Evolutionary conservation across 345 rosid species (phyloP).

Genomic region (Citrus sinensis): DNA sequence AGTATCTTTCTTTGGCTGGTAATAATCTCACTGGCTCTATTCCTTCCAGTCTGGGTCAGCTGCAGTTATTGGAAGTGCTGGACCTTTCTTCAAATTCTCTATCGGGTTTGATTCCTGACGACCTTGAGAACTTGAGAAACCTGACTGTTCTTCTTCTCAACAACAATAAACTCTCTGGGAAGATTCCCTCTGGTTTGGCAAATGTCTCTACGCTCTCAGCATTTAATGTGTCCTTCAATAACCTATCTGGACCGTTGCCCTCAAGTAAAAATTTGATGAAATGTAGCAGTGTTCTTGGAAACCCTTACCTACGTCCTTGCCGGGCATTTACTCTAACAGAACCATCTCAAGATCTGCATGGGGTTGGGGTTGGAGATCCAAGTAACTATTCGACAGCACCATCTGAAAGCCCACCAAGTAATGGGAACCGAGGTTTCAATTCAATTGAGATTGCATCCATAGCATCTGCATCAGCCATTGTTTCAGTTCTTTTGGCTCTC

Average conservation of each 20-base stretch:
- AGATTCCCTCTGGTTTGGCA: slow-evolving; percentile 53
- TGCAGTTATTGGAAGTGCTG: slow-evolving; percentile 40
- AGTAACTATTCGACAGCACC: slow-evolving; percentile 24
- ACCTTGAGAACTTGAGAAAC: slow-evolving; percentile 40
- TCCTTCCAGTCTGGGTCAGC: slow-evolving; percentile 43
- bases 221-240: slow-evolving; percentile 57
- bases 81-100: slow-evolving; percentile 61
- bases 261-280: slow-evolving; percentile 32
- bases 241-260: slow-evolving; percentile 62
- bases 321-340: slow-evolving; percentile 24
- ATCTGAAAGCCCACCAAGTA: slow-evolving; percentile 1
- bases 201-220: slow-evolving; percentile 39
- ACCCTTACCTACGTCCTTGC: slow-evolving; percentile 53
- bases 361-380: not conserved
- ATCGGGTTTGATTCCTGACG: slow-evolving; percentile 49
- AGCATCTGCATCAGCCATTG: slow-evolving; percentile 53
- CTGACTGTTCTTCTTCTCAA: slow-evolving; percentile 54
- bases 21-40: slow-evolving; percentile 51
- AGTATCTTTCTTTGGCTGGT: slow-evolving; percentile 51
- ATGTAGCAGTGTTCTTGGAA: slow-evolving; percentile 52
- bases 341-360: slow-evolving; percentile 23
- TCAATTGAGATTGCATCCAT: slow-evolving; percentile 56
- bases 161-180: slow-evolving; percentile 55
- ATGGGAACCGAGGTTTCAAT: slow-evolving; percentile 25
- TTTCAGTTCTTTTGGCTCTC: slow-evolving; percentile 50